A percentile compares a stretch with the other conserved stretches of the same genome.
phyloP scores from a whole-genome alignment of 352 stramenopile genomes.

The Elongisporangium prolatum region DNA sequence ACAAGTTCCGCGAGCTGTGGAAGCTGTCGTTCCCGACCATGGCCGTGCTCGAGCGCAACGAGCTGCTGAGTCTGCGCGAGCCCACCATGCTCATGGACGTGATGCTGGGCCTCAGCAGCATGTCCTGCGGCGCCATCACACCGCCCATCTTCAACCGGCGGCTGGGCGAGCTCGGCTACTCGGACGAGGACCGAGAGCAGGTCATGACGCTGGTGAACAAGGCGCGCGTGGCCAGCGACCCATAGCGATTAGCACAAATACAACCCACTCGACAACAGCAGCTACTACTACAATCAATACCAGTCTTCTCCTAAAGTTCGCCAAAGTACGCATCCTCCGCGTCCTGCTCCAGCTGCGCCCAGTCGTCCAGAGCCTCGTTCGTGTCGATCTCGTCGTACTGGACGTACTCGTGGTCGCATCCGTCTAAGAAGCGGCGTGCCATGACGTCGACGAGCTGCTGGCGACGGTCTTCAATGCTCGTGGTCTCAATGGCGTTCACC shows the following conservation, averaged over 20 bases:
- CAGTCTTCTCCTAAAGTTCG: not conserved
- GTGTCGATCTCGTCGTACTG: slow-evolving; percentile 64
- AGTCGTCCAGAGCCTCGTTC: slow-evolving; percentile 58
- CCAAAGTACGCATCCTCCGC: slow-evolving; percentile 78
- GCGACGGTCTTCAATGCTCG: slow-evolving; percentile 38
- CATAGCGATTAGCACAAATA: slow-evolving; percentile 3
- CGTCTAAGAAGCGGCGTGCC: slow-evolving; percentile 62
- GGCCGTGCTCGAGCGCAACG: slow-evolving; percentile 50
- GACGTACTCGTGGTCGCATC: slow-evolving; percentile 50
- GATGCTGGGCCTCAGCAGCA: slow-evolving; percentile 76
- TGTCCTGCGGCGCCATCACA: slow-evolving; percentile 61
- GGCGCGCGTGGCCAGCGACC: slow-evolving; percentile 18
- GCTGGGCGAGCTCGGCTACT: slow-evolving; percentile 60
- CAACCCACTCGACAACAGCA: not conserved
- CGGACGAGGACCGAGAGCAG: slow-evolving; percentile 43
- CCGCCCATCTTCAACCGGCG: slow-evolving; percentile 47
- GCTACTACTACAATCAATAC: not conserved
- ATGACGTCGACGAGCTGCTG: slow-evolving; percentile 71
- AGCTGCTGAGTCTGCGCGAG: slow-evolving; percentile 58
- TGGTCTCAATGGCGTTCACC: not conserved
- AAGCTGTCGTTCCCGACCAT: slow-evolving; percentile 73
- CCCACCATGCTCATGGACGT: slow-evolving; percentile 66
- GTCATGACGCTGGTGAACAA: slow-evolving; percentile 57
- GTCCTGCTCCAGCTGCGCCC: slow-evolving; percentile 65
- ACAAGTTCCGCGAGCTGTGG: slow-evolving; percentile 74